Base-by-base conservation (phyloP, 2,329 filamentous ascomycete species). In the Eutypella sp. region DNA sequence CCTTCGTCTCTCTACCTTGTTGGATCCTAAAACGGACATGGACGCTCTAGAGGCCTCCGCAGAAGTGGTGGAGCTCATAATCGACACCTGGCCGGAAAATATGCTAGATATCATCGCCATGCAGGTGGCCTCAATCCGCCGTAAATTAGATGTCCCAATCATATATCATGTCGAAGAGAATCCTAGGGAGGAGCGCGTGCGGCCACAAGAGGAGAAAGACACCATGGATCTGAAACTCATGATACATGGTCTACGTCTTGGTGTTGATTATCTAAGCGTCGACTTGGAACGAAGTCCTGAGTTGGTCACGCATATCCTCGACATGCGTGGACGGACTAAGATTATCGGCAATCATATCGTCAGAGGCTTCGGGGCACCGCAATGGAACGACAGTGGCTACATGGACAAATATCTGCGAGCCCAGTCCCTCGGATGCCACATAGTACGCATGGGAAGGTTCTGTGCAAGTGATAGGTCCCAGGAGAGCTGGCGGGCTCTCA, bases 191-290 rank as follows among this genome's bases (percentile, higher is more conserved):
- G 68, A 71, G 53, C 62, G 67, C n/a, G 59, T 59, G 33, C 60
- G 69, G 25, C 34, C 63, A 2, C 52, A 57, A 3, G 65, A 67
- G 11, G 69, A 73, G 48, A 67, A 62, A 46, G 61, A 70, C 44
- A 42, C 60, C 6, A 61, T 69, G 43, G 84, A 85, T 55, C 63
- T 79, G 13, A 71, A 76, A 45, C 65, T 86, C 23, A 69, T 85
- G 19, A 72, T 79, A 34, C 79, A 85, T 50, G 84, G 82, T 5
- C 65, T 87, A 19, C 78, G 83, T 13, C 71, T 87, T 38, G 81
- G 78, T 1, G 81, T 84, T 2, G 83, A 86, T 44, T 87, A 81
- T 53, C 57, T 82, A 42, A 81, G 78, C 27, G 65, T 87, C 5
- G 82, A 87, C 57, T 63, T 88, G 15, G 75, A 78, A 27, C 71